These are phyloP conservation scores for Chlorophyllum brunneum DNA, from an alignment of 768 basidiomycete genomes.

Conservation along the genomic window DNA sequence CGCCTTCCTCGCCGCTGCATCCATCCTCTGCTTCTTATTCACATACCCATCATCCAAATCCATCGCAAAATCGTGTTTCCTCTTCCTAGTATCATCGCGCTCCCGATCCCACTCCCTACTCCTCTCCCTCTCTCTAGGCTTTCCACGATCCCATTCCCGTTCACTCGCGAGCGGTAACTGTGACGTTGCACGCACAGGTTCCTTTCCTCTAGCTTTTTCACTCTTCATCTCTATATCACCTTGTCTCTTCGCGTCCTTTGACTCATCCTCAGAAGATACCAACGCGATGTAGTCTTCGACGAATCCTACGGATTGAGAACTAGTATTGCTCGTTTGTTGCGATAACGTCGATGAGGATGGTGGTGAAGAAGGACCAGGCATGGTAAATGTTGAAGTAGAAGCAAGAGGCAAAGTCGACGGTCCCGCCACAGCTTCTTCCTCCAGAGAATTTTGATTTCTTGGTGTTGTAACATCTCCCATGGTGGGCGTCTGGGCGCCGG, in stretches of 20 bases:
- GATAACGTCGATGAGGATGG: background rate
- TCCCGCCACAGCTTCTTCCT: background rate
- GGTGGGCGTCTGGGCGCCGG: background rate
- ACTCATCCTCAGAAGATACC: conserved; percentile 1
- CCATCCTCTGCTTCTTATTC: conserved; percentile 49
- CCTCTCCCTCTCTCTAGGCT: conserved; percentile 17
- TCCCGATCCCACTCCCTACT: conserved; percentile 21
- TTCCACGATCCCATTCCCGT: conserved; percentile 40
- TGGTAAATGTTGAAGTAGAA: background rate
- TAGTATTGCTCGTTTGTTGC: background rate
- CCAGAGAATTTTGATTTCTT: background rate
- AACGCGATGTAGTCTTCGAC: conserved; percentile 7
- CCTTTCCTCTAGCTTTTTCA: conserved; percentile 13
- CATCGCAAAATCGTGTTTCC: conserved; percentile 23
- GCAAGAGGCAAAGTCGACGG: background rate
- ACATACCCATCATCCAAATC: conserved; percentile 47
- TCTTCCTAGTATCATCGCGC: conserved; percentile 15
- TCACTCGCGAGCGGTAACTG: conserved; percentile 12
- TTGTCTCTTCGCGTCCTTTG: background rate
- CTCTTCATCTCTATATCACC: conserved; percentile 1
- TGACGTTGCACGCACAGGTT: conserved; percentile 5
- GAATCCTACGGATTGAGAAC: background rate
- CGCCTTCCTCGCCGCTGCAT: conserved; percentile 50
- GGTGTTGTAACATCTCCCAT: background rate
- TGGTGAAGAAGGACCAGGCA: background rate